Conservation (phyloP, 2,329 filamentous ascomycete genomes). For the Sporothrix curviconia region DNA sequence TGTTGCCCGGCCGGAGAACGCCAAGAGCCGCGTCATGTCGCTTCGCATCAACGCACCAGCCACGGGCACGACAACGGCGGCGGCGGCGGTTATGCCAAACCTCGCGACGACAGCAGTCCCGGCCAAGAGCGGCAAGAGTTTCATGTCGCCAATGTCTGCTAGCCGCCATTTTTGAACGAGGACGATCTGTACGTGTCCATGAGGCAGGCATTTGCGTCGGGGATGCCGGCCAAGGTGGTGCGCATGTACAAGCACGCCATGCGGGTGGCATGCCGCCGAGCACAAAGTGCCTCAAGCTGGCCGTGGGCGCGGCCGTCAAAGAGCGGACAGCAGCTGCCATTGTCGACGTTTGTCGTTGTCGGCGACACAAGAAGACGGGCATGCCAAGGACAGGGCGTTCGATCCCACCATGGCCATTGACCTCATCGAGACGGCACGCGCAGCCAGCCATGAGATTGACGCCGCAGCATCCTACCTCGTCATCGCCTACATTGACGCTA, state of each 20-base stretch:
- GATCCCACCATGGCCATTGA: constrained; percentile 28
- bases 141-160: constrained; percentile 18
- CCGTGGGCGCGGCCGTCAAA: constrained; percentile 38
- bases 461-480: constrained; percentile 35
- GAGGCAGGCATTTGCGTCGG: constrained; percentile 32
- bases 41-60: constrained; percentile 17
- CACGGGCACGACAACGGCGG: constrained; percentile 4
- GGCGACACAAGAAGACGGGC: no score
- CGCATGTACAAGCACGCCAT: constrained; percentile 34
- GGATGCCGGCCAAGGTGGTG: constrained; percentile 29
- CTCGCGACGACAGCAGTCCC: no score
- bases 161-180: constrained; percentile 21
- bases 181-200: constrained; percentile 34
- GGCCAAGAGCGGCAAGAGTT: constrained; percentile 11
- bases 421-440: constrained; percentile 35
- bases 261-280: constrained; percentile 32
- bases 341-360: neutral
- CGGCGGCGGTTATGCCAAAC: neutral
- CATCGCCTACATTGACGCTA: constrained; percentile 31
- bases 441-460: constrained; percentile 36
- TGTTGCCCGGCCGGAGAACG: constrained; percentile 9
- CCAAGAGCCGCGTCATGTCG: constrained; percentile 23
- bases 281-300: constrained; percentile 39
- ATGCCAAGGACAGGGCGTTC: neutral
- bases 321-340: constrained; percentile 17